A percentile compares a stretch with the other conserved stretches of the same genome.
phyloP scores from a whole-genome alignment of 768 basidiomycete genomes.

The Rhizopogon vesiculosus region DNA sequence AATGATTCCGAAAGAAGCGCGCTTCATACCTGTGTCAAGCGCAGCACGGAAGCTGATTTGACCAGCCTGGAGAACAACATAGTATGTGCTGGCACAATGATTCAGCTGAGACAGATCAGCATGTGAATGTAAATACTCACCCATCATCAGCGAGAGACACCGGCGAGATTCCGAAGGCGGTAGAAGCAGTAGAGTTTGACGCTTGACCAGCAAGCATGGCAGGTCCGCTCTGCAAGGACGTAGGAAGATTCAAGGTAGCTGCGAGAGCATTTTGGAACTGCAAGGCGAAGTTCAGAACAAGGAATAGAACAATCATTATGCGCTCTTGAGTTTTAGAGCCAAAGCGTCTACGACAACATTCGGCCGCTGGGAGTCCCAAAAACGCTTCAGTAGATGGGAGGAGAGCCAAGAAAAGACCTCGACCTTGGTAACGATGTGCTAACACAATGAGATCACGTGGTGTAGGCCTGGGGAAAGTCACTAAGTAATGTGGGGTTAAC shows the following conservation, averaged over 20 bases:
- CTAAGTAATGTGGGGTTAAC: no score
- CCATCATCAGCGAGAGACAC: constrained; percentile 44
- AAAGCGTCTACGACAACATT: constrained; percentile 15
- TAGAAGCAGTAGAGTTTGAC: constrained; percentile 17
- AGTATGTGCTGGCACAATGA: constrained; percentile 54
- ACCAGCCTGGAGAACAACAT: constrained; percentile 54
- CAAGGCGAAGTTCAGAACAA: constrained; percentile 8
- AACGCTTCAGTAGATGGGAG: not conserved
- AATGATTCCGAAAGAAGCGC: constrained; percentile 12
- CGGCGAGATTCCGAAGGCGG: constrained; percentile 35
- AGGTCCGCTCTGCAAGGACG: constrained; percentile 7
- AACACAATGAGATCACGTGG: no score
- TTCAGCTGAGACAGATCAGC: constrained; percentile 3
- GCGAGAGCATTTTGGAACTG: constrained; percentile 8
- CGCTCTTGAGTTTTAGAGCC: constrained; percentile 13
- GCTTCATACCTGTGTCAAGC: constrained; percentile 65
- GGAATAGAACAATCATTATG: constrained; percentile 7
- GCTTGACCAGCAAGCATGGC: not conserved
- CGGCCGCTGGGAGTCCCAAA: constrained; percentile 1
- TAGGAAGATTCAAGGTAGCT: constrained; percentile 5
- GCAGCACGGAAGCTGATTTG: constrained; percentile 62
- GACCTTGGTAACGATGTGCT: not conserved
- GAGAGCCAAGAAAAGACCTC: not conserved
- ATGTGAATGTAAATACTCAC: constrained; percentile 23
- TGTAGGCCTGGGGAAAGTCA: no score